These are phyloP conservation scores for Eimeria sp. DNA, from an alignment of 169 alveolate genomes.

Conservation along the genomic window DNA sequence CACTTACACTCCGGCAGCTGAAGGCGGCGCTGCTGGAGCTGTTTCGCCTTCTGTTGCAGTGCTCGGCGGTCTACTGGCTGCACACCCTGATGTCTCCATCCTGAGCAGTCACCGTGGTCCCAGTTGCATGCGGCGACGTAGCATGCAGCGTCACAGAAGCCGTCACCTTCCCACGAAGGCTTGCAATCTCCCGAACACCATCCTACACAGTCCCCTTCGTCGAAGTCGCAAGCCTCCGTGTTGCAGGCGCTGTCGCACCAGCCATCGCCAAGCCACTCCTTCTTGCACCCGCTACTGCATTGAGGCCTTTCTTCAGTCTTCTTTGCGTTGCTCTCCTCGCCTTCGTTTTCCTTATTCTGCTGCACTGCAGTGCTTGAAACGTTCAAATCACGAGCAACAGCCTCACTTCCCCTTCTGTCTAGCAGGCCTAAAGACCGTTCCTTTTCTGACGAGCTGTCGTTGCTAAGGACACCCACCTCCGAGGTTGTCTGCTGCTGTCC, in stretches of 20 bases:
- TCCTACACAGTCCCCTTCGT: slow-evolving; percentile 87
- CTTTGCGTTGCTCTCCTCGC: background rate
- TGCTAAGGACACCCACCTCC: slow-evolving; percentile 26
- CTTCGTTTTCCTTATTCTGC: background rate
- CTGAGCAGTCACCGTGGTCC: slow-evolving; percentile 87
- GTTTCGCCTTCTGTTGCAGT: slow-evolving; percentile 52
- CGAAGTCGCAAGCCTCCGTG: slow-evolving; percentile 85
- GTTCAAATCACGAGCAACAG: slow-evolving; percentile 29
- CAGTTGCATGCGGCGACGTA: slow-evolving; percentile 87
- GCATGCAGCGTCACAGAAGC: slow-evolving; percentile 87
- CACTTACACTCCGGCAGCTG: slow-evolving; percentile 84
- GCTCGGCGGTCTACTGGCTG: slow-evolving; percentile 45
- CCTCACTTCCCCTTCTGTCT: slow-evolving; percentile 13
- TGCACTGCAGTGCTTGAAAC: background rate
- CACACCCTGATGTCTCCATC: slow-evolving; percentile 73
- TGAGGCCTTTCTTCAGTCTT: slow-evolving; percentile 5
- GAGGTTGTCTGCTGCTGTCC: background rate
- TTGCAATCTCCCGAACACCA: slow-evolving; percentile 89
- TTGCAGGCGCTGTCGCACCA: slow-evolving; percentile 89
- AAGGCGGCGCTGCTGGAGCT: slow-evolving; percentile 51
- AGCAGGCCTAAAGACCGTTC: slow-evolving; percentile 37
- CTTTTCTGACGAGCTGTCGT: slow-evolving; percentile 9
- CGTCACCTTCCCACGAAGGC: slow-evolving; percentile 89
- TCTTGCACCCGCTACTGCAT: slow-evolving; percentile 83
- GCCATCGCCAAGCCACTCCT: slow-evolving; percentile 88